A percentile compares a stretch with the other conserved stretches of the same genome.
Evolutionary conservation across 768 basidiomycete species (phyloP).

Genomic region (Leccinum sublutescens): DNA sequence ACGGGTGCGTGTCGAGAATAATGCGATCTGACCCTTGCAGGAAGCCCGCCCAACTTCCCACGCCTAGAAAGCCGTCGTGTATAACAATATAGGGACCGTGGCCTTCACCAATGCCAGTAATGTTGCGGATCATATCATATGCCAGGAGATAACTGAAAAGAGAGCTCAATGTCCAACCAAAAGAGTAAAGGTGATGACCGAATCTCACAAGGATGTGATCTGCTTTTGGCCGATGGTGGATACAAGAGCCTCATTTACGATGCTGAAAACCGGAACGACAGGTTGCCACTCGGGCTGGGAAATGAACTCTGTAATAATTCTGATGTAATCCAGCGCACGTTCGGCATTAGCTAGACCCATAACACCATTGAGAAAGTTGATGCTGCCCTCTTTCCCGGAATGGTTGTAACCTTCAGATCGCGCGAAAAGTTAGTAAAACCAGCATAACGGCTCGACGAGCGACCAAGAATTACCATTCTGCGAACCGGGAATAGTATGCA

Average conservation of each 20-base stretch:
- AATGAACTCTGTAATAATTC: constrained; percentile 78
- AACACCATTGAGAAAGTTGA: constrained; percentile 65
- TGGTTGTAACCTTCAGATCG: constrained; percentile 49
- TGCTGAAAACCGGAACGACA: constrained; percentile 59
- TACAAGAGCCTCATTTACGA: constrained; percentile 62
- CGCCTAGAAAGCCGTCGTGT: constrained; percentile 60
- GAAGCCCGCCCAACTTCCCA: constrained; percentile 46
- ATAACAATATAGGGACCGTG: constrained; percentile 54
- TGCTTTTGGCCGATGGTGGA: constrained; percentile 50
- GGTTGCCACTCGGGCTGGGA: constrained; percentile 68
- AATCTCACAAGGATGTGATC: constrained; percentile 59
- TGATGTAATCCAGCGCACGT: constrained; percentile 72
- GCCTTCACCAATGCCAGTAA: constrained; percentile 75
- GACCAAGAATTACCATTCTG: constrained; percentile 55
- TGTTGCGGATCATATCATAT: constrained; percentile 62
- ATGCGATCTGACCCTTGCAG: constrained; percentile 58
- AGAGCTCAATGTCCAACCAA: not conserved
- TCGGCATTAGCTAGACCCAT: constrained; percentile 90
- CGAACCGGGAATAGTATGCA: constrained; percentile 77
- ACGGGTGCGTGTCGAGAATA: constrained; percentile 67
- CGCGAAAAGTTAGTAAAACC: not conserved
- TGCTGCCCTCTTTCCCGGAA: constrained; percentile 56
- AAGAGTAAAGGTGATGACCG: not conserved
- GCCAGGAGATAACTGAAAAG: constrained; percentile 52
- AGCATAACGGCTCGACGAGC: not conserved